A percentile compares a stretch with the other conserved stretches of the same genome.
Evolutionary conservation across 148 eudicot species (phyloP).

Genomic region (Suaeda aralocaspica): DNA sequence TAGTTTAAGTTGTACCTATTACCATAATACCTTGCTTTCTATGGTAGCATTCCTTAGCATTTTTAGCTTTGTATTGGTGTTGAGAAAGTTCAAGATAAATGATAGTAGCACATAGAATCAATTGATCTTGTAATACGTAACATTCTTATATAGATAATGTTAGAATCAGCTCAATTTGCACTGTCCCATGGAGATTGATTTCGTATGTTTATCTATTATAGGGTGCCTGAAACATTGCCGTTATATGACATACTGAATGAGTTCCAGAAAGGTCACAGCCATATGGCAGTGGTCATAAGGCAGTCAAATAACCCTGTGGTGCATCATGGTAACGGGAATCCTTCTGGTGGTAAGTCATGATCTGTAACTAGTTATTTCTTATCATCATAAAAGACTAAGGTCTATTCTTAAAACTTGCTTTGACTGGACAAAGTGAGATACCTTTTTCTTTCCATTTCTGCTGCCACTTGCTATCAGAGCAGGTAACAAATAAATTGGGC

Average conservation of each 20-base stretch:
- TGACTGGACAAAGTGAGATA: not conserved
- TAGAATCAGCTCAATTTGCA: not conserved
- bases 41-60: not conserved
- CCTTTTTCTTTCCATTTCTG: not conserved
- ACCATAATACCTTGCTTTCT: not conserved
- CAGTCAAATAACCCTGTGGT: conserved; percentile 37
- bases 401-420: not conserved
- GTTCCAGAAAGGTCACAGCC: conserved; percentile 97
- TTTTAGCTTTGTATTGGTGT: not conserved
- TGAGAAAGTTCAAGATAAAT: not conserved
- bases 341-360: conserved; percentile 36
- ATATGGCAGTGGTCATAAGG: conserved; percentile 89
- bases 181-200: not conserved
- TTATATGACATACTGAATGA: conserved; percentile 91
- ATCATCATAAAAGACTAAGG: not conserved
- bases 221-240: conserved; percentile 82
- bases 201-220: conserved; percentile 17
- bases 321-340: conserved; percentile 29
- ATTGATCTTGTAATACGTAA: not conserved
- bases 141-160: not conserved
- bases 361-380: not conserved
- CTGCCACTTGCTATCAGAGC: no score
- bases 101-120: not conserved
- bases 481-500: no score
- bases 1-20: not conserved